phyloP scores from a whole-genome alignment of 129 eudicot genomes.

The Artemisia tridentata region DNA sequence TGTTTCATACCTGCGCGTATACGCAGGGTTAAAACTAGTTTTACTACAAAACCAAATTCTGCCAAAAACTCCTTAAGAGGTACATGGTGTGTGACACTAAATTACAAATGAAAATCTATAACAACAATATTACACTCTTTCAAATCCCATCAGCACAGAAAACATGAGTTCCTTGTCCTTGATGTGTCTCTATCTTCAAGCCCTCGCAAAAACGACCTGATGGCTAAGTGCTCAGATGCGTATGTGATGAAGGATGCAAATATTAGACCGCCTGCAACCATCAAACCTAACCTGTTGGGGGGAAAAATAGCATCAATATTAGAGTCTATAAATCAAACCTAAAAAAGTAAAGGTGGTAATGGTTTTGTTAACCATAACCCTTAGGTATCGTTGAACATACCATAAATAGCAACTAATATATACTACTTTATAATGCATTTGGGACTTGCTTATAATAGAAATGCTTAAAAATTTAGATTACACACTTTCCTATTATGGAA shows the following conservation, averaged over 20 bases:
- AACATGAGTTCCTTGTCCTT: conserved; percentile 59
- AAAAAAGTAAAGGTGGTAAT: too few species aligned
- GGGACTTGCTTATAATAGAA: too few species aligned
- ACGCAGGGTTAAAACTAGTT: background rate
- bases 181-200: conserved; percentile 68
- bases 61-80: background rate
- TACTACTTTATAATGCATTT: too few species aligned
- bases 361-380: too few species aligned
- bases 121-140: conserved; percentile 26
- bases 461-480: too few species aligned
- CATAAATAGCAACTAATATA: too few species aligned
- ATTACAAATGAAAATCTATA: conserved; percentile 27
- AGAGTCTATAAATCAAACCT: background rate
- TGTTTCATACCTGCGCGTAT: background rate
- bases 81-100: conserved; percentile 29
- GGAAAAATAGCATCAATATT: background rate
- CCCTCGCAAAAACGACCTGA: conserved; percentile 66
- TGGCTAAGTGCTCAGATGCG: conserved; percentile 86
- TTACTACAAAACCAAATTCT: too few species aligned
- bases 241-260: conserved; percentile 88
- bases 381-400: too few species aligned
- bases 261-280: conserved; percentile 72
- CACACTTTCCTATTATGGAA: too few species aligned
- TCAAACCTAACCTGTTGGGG: conserved; percentile 78
- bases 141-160: conserved; percentile 42